Evolutionary conservation across 1,139 yeast genomes (phyloP).

Genomic region (Debaryomyces sp.): DNA sequence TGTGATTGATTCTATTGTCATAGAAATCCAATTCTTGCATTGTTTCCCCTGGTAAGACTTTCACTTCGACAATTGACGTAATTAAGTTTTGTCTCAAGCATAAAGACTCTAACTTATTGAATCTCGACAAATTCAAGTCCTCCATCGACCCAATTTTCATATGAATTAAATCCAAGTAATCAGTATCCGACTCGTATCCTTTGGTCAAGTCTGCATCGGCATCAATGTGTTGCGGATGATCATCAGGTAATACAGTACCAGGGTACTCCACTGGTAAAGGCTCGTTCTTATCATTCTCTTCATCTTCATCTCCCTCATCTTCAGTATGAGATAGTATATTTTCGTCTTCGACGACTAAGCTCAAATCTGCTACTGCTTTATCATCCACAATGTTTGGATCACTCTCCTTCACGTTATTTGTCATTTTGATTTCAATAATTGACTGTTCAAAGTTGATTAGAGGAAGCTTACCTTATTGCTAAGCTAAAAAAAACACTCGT

Average conservation of each 20-base stretch:
- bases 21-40: constrained; percentile 85
- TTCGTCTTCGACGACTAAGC: constrained; percentile 1
- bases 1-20: constrained; percentile 89
- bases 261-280: constrained; percentile 45
- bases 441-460: background rate
- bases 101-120: constrained; percentile 57
- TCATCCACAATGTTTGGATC: background rate
- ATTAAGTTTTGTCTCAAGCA: constrained; percentile 86
- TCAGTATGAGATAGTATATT: constrained; percentile 19
- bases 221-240: constrained; percentile 46
- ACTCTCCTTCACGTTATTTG: background rate
- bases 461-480: constrained; percentile 1
- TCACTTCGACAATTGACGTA: constrained; percentile 71
- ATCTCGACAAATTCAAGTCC: constrained; percentile 63
- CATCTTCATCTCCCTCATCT: constrained; percentile 28
- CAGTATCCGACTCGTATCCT: constrained; percentile 63
- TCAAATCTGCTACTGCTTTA: background rate
- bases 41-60: constrained; percentile 52
- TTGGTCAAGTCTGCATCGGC: constrained; percentile 62
- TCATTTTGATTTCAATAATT: background rate
- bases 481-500: background rate
- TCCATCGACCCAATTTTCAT: constrained; percentile 70
- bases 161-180: constrained; percentile 76
- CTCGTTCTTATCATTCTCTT: constrained; percentile 22
- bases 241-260: constrained; percentile 59